A percentile compares a stretch with the other conserved stretches of the same genome.
These are phyloP conservation scores for Sonneratia caseolaris DNA, from an alignment of 345 rosid species.

Conservation along the genomic window DNA sequence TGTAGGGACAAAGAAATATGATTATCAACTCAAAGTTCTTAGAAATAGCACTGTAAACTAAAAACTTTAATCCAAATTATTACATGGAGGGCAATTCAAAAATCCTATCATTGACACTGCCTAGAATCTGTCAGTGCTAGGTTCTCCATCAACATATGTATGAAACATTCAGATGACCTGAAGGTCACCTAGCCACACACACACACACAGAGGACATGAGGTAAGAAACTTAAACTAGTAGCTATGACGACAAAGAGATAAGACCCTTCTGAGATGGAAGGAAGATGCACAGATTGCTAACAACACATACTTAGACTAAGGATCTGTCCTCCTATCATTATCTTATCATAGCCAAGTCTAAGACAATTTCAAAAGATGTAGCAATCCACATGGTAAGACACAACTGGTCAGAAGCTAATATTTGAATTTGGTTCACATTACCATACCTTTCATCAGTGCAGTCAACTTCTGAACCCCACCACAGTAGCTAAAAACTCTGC, in stretches of 20 bases:
- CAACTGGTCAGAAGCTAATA: neutral
- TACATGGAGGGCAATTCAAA: neutral
- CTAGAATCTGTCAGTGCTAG: neutral
- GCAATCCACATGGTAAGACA: neutral
- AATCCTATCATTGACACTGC: neutral
- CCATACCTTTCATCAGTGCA: conserved; percentile 56
- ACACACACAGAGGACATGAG: too few species aligned
- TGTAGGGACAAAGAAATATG: neutral
- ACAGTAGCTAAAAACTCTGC: conserved; percentile 53
- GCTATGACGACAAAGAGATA: neutral
- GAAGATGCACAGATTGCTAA: neutral
- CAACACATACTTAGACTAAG: neutral
- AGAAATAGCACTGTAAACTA: neutral
- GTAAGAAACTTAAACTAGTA: neutral
- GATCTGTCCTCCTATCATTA: neutral
- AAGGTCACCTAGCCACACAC: neutral
- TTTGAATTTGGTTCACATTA: conserved; percentile 1
- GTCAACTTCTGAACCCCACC: conserved; percentile 66
- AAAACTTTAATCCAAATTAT: neutral
- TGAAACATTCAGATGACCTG: neutral
- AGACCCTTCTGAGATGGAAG: neutral
- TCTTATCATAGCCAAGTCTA: neutral
- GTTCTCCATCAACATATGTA: neutral
- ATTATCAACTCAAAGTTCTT: conserved; percentile 1
- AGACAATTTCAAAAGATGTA: neutral